Base-by-base conservation (phyloP, 345 rosid species). In the Erysimum cheiranthoides region DNA sequence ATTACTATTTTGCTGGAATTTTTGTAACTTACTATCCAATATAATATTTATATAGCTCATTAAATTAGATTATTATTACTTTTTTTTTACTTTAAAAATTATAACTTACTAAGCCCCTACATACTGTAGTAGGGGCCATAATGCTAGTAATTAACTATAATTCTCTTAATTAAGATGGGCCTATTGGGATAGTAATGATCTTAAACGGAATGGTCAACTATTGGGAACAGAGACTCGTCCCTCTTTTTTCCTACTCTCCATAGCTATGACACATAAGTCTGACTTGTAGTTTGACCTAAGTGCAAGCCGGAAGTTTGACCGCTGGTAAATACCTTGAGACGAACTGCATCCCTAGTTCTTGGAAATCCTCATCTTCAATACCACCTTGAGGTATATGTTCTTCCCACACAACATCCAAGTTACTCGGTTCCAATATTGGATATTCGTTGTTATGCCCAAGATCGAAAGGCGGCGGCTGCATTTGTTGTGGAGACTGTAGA, bases 371-470 rank as follows among this genome's bases (percentile, higher is more conserved):
- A 61, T 68, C 66, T 36, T 62, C 66, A 38, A 1, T 31, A 59
- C 27, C 74, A 31, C 13, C 64, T 58, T 49, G 57, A 36, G 18
- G 36, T 70, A 46, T 17, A 8, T 54, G 61, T 38, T 63, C 73
- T 16, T 43, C 78, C 78, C 77, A 60, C 65, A 52, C 12, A 52
- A 38, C 18, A 67, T 67, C 61, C 42, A 73, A 53, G 64, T 42
- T 43, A 67, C 52, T 78, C 17, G 59, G 30, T 51, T 60, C 74
- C 14, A n/a, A n/a, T n/a, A 68, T 38, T 9, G 6, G 14, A 5
- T 69, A 73, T 64, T 82, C 85, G 59, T 77, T 70, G 45, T 68
- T 76, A 75, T 65, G 27, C 7, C 79, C 49, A 13, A 78, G 30
- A 76, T 73, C 77, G 4, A 76, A 79, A n/a, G 84, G 66, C 6